These are phyloP conservation scores for Aureobasidium zeae DNA, from an alignment of 2,329 filamentous ascomycete species.

Conservation along the genomic window DNA sequence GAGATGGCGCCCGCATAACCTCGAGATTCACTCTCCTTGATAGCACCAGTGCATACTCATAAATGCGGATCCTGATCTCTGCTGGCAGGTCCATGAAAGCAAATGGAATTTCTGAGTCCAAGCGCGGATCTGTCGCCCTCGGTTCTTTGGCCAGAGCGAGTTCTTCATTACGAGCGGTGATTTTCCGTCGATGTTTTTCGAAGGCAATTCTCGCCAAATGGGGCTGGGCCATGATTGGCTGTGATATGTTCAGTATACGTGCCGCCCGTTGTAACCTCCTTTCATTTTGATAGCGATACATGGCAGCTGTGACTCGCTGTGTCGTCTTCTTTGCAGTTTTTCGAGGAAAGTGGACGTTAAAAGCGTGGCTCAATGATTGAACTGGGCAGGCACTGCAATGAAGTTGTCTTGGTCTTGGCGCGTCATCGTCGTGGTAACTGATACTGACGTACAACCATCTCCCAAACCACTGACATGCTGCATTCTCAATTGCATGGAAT, in stretches of 20 bases:
- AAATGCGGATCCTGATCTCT: conserved; percentile 6
- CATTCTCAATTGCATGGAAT: too few species aligned
- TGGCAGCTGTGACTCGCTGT: too few species aligned
- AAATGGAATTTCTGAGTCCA: not conserved
- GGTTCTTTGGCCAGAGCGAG: not conserved
- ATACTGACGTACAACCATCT: too few species aligned
- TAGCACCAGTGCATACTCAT: conserved; percentile 3
- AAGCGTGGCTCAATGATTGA: too few species aligned
- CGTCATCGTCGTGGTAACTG: too few species aligned
- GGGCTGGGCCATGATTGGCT: not conserved
- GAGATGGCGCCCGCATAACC: not conserved
- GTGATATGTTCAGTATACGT: not conserved
- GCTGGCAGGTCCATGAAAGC: conserved; percentile 1
- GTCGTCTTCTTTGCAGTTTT: too few species aligned
- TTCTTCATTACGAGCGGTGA: conserved; percentile 2
- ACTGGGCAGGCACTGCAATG: too few species aligned
- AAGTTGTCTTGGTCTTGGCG: too few species aligned
- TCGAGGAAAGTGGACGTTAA: too few species aligned
- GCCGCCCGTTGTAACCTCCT: too few species aligned
- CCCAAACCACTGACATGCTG: too few species aligned
- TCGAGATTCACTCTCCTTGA: conserved; percentile 2
- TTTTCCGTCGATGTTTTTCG: conserved; percentile 2
- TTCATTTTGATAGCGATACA: too few species aligned
- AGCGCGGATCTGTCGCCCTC: not conserved
- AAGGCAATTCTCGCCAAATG: not conserved